Conservation (phyloP, 352 stramenopile genomes). For the Phytophthora ohioensis region DNA sequence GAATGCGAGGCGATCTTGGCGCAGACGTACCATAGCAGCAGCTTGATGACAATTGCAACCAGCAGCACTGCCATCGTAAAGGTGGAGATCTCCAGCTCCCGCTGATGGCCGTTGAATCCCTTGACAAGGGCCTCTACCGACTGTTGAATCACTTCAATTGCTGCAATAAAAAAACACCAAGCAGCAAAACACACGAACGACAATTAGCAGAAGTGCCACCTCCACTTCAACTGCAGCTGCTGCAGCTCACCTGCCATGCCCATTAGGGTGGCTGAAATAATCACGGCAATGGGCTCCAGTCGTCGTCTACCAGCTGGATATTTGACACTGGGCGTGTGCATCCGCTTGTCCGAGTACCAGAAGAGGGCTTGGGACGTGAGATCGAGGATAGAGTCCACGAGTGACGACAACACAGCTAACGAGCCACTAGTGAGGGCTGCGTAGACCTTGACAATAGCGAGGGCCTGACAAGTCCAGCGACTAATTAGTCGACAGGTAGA, state of each 20-base stretch:
- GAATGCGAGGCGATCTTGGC: constrained; percentile 70
- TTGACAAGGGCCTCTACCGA: constrained; percentile 83
- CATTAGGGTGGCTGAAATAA: constrained; percentile 98
- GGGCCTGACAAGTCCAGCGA: constrained; percentile 35
- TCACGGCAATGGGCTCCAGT: constrained; percentile 95
- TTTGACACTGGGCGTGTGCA: constrained; percentile 89
- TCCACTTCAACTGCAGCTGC: neutral
- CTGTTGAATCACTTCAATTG: constrained; percentile 96
- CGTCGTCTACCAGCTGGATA: constrained; percentile 94
- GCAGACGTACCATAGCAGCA: constrained; percentile 86
- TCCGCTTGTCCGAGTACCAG: constrained; percentile 94
- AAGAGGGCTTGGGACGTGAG: constrained; percentile 94
- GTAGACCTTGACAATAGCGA: constrained; percentile 80
- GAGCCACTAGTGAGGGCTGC: constrained; percentile 87
- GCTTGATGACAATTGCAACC: constrained; percentile 82
- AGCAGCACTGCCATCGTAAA: constrained; percentile 76
- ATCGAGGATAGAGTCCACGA: constrained; percentile 95
- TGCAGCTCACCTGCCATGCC: constrained; percentile 87
- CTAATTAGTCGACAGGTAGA: constrained; percentile 15
- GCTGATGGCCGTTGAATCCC: constrained; percentile 67
- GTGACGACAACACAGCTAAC: constrained; percentile 94
- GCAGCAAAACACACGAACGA: neutral
- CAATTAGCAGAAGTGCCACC: constrained; percentile 10
- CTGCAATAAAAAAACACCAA: constrained; percentile 34
- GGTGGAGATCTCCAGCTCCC: constrained; percentile 72